A percentile compares a stretch with the other conserved stretches of the same genome.
phyloP scores from a whole-genome alignment of 805 yeast genomes.

The Candida loeiensis region DNA sequence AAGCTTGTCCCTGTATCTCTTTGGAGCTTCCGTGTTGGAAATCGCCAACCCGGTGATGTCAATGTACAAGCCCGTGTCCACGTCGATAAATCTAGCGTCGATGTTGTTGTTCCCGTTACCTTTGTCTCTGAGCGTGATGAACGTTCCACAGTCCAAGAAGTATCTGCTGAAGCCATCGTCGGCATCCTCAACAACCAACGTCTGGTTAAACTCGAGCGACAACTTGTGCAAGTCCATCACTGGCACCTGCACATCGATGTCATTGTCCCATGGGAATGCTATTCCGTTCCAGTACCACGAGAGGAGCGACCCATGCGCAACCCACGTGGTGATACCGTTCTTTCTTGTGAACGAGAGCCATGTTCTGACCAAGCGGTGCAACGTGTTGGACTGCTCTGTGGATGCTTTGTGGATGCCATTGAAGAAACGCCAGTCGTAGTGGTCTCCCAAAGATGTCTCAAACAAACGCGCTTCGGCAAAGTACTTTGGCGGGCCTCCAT shows the following conservation, averaged over 20 bases:
- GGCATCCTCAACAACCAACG: slow-evolving; percentile 22
- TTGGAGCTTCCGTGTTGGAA: slow-evolving; percentile 26
- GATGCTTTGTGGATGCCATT: slow-evolving; percentile 18
- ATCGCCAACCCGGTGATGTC: slow-evolving; percentile 42
- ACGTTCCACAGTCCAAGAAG: slow-evolving; percentile 35
- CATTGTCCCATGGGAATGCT: slow-evolving; percentile 29
- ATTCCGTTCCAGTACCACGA: slow-evolving; percentile 31
- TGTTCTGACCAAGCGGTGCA: slow-evolving; percentile 21
- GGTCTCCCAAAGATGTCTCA: slow-evolving; percentile 22
- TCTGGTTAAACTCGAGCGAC: slow-evolving; percentile 20
- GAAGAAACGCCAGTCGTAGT: slow-evolving; percentile 29
- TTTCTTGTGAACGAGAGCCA: slow-evolving; percentile 28
- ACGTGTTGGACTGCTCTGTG: slow-evolving; percentile 18
- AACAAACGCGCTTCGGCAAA: slow-evolving; percentile 33
- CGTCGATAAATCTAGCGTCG: slow-evolving; percentile 54
- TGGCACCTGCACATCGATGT: slow-evolving; percentile 28
- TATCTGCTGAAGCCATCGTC: slow-evolving; percentile 56
- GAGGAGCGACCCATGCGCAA: slow-evolving; percentile 27
- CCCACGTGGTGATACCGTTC: slow-evolving; percentile 25
- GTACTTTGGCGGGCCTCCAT: slow-evolving; percentile 38
- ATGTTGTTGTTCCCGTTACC: slow-evolving; percentile 38
- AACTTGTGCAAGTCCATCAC: slow-evolving; percentile 23
- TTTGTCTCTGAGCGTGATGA: slow-evolving; percentile 16
- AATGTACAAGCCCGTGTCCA: slow-evolving; percentile 42
- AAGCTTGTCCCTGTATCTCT: slow-evolving; percentile 12